A percentile compares a stretch with the other conserved stretches of the same genome.
These are phyloP conservation scores for Xerocomus minutiporus DNA, from an alignment of 1,284 basidiomycete genomes.

Conservation along the genomic window DNA sequence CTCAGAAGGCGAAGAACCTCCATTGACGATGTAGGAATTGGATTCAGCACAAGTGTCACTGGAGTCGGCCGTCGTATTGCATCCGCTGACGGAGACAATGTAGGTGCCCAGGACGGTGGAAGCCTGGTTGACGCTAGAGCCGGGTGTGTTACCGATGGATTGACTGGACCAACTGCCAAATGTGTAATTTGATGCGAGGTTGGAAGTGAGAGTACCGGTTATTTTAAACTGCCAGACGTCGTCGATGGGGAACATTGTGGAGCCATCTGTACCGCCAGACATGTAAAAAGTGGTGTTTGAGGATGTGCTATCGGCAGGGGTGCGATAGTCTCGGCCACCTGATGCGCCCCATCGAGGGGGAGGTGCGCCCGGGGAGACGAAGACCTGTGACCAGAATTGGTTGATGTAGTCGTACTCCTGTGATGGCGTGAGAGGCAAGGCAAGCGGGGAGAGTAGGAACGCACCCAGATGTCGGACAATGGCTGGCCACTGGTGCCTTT, in stretches of 20 bases:
- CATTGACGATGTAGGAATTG: conserved; percentile 52
- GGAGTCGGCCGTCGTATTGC: conserved; percentile 41
- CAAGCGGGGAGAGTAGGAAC: conserved; percentile 13
- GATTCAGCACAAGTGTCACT: conserved; percentile 51
- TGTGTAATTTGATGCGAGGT: conserved; percentile 44
- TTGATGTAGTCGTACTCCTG: conserved; percentile 72
- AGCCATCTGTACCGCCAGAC: conserved; percentile 58
- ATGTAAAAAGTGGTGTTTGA: conserved; percentile 66
- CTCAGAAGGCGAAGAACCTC: conserved; percentile 32
- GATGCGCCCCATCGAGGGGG: conserved; percentile 62
- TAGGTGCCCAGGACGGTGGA: conserved; percentile 52
- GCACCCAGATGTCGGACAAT: conserved; percentile 68
- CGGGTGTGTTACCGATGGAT: conserved; percentile 37
- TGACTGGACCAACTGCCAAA: conserved; percentile 58
- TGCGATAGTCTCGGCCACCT: conserved; percentile 63
- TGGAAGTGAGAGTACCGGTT: conserved; percentile 66
- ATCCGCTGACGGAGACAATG: conserved; percentile 59
- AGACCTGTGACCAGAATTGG: conserved; percentile 67
- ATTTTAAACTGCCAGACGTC: conserved; percentile 66
- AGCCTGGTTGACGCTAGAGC: conserved; percentile 42
- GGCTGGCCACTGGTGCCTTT: conserved; percentile 47
- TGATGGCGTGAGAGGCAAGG: conserved; percentile 14
- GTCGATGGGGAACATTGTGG: conserved; percentile 43
- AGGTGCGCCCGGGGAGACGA: conserved; percentile 48
- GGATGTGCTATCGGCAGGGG: conserved; percentile 38